Evolutionary conservation across 768 basidiomycete species (phyloP), one percentile per base, ranked within the genome.

Genomic region (Heimioporus sp.): DNA sequence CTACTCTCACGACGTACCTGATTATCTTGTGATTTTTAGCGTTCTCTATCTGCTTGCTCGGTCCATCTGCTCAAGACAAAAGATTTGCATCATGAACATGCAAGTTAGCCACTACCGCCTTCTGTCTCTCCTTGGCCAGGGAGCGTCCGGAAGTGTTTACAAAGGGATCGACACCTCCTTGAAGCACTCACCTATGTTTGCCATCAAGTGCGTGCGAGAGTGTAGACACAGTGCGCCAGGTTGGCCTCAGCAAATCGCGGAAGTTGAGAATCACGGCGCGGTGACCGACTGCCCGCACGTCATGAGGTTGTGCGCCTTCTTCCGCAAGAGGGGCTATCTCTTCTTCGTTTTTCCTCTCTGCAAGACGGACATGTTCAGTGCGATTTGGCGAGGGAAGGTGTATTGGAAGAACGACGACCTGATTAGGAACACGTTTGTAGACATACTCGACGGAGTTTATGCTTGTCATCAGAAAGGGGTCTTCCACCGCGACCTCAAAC

Each of bases 401-500:
- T 90, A 81, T 63, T 69, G 78, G 49, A 76, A 80, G 41, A 78
- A 89, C 54, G 80, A 81, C 51, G 65, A 63, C 3, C 77, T 87
- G 57, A 82, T 91, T 70, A 85, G 80, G 63, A 64, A 66, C 37
- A 76, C 80, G 34, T 93, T 91, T 67, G 54, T 88, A 39, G 86
- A 93, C 61, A 77, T 95, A 51, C 67, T 93, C 56, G 87, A 91
- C 57, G 87, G 87, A 1, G 81, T 94, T 44, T 75, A 83, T 45
- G 78, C 86, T 58, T 90, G 87, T 62, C 91, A 94, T 62, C 67
- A 73, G 32, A 73, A 76, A 24, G 80, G 82, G 12, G 80, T 95
- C 52, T 92, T 77, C 65, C 92, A 94, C 69, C 85, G 91, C 19
- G 91, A 93, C 62, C 79, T 94, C 63, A 93, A 94, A 66, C 91